These are phyloP conservation scores for Alternaria longipes DNA, from an alignment of 2,329 filamentous ascomycete genomes.

Conservation along the genomic window DNA sequence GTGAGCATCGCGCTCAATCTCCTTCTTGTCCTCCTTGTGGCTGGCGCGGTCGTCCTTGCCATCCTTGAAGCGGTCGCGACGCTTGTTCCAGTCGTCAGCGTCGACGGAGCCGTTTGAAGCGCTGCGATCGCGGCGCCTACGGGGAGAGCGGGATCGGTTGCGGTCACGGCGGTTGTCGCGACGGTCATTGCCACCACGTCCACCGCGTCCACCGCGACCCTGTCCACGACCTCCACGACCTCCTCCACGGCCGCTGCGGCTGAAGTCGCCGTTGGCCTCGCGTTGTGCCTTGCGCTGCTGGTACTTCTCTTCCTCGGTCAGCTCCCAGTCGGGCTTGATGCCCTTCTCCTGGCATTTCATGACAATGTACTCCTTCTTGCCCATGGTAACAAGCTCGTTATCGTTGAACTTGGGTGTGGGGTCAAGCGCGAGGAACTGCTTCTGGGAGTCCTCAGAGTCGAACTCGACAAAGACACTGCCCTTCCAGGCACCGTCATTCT, in stretches of 20 bases:
- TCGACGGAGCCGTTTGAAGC: conserved; percentile 30
- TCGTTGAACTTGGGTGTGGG: conserved; percentile 86
- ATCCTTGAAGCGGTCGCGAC: conserved; percentile 48
- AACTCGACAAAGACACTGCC: conserved; percentile 97
- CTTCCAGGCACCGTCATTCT: conserved; percentile 79
- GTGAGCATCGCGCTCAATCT: conserved; percentile 36
- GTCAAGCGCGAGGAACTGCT: conserved; percentile 81
- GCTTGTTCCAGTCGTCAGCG: conserved; percentile 40
- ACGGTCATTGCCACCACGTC: conserved; percentile 32
- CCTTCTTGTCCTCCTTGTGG: conserved; percentile 34
- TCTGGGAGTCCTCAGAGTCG: conserved; percentile 76
- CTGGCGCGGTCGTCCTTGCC: conserved; percentile 36
- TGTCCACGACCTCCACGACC: conserved; percentile 42
- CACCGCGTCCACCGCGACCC: conserved; percentile 34
- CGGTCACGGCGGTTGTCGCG: conserved; percentile 34
- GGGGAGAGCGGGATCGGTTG: conserved; percentile 32
- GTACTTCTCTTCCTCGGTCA: conserved; percentile 37
- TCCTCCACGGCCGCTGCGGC: conserved; percentile 41
- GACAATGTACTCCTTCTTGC: conserved; percentile 83
- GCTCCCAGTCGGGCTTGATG: conserved; percentile 54
- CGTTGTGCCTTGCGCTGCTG: conserved; percentile 21
- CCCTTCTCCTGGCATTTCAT: conserved; percentile 59
- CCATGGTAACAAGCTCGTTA: conserved; percentile 80
- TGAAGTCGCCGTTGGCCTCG: conserved; percentile 41
- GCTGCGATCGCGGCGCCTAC: conserved; percentile 37